Evolutionary conservation across 352 stramenopile species (phyloP), one percentile per base, ranked within the genome.

Genomic region (Globisporangium solare): DNA sequence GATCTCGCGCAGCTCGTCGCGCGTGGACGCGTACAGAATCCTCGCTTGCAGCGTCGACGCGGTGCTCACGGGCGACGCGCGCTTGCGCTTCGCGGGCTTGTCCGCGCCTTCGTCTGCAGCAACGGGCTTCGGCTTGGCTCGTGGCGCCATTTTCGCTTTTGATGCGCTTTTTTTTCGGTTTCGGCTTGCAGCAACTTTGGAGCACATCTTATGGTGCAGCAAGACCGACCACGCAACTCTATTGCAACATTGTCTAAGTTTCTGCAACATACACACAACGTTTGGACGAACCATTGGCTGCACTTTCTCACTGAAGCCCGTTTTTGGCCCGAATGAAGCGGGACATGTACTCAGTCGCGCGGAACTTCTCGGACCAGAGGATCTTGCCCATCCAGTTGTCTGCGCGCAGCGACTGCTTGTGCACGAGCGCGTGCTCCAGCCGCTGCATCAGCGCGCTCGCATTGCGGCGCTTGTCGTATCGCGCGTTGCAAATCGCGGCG

Each of bases 331-430:
- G 78, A 66, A 94, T 92, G 60, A 78, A 94, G 31, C 76, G 66
- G 7, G 84, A 94, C 80, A 92, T 91, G 60, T 88, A 94, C 68
- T 94, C 84, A 6, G 84, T 90, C 6, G 84, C 78, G 32, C 82
- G 79, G 55, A 79, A 89, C 46, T 88, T 84, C 58, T 90, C 83
- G 24, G 84, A 92, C 84, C 79, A 92, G 31, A 94, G 66, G 57
- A 92, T 90, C n/a, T 69, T 66, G 11, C 76, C 80, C 56, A 86
- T 85, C 84, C 82, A 92, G 58, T 91, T 91, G 21, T 70, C 43
- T 13, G 64, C 51, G 11, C 70, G 66, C 15, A 54, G 15, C 13
- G 3, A 18, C 10, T 69, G 46, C 50, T 74, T 76, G 15, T 72
- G 54, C 37, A 56, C 31, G 31, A 79, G 58, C 14, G 63, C 69